Conservation (phyloP, 192 early-diverging fungal species). For the Umbelopsis vinacea region DNA sequence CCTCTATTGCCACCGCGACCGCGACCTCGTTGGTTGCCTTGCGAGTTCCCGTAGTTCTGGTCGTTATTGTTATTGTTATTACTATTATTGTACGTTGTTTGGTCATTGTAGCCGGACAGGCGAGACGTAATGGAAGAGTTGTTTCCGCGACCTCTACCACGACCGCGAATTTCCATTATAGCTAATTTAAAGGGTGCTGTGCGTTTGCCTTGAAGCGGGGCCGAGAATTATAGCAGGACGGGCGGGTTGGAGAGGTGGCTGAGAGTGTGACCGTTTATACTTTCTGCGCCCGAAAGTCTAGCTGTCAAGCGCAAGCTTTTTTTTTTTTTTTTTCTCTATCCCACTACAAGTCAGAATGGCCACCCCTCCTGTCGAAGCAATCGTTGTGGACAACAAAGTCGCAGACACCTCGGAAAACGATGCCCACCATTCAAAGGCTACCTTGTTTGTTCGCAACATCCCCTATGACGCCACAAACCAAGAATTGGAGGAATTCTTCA, state of each 20-base stretch:
- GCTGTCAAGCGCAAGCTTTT: conserved; percentile 6
- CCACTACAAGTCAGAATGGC: conserved; percentile 3
- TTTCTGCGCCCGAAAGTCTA: neutral
- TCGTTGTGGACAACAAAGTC: conserved; percentile 1
- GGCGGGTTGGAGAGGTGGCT: neutral
- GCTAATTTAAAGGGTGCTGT: neutral
- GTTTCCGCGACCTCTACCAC: conserved; percentile 12
- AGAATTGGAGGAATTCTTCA: conserved; percentile 89
- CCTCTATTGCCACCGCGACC: conserved; percentile 23
- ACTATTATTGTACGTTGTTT: neutral
- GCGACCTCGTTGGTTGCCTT: conserved; percentile 10
- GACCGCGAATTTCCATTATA: conserved; percentile 18
- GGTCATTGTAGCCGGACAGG: neutral
- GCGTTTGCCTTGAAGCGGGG: neutral
- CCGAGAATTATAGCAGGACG: neutral
- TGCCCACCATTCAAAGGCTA: conserved; percentile 53
- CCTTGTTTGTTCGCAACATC: conserved; percentile 87
- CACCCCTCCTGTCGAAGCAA: conserved; percentile 6
- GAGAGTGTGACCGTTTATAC: neutral
- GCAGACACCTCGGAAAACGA: neutral
- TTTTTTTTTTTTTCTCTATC: neutral
- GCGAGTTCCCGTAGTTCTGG: conserved; percentile 7
- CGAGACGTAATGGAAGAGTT: conserved; percentile 11
- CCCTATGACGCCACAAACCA: conserved; percentile 81
- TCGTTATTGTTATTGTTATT: neutral